A percentile compares a stretch with the other conserved stretches of the same genome.
These are phyloP conservation scores for Podaxis sp. DNA, from an alignment of 768 basidiomycete species.

Conservation along the genomic window DNA sequence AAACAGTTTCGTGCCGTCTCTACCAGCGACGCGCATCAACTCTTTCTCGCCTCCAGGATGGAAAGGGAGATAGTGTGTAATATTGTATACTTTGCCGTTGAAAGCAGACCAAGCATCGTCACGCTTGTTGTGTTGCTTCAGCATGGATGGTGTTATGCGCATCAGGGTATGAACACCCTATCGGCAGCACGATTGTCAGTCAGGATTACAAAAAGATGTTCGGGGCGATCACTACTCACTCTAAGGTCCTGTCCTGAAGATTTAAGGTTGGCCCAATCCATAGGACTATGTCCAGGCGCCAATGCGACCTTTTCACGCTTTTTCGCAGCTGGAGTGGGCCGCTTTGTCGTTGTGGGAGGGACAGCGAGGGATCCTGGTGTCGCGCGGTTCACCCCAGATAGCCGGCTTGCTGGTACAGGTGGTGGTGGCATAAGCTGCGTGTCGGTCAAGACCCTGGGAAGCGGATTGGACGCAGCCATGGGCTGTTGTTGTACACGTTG, in stretches of 20 bases:
- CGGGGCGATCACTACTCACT: slow-evolving; percentile 37
- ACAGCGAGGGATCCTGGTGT: slow-evolving; percentile 46
- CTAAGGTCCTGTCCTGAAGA: slow-evolving; percentile 76
- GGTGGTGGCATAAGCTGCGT: slow-evolving; percentile 56
- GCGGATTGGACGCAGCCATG: neutral
- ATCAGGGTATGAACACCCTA: slow-evolving; percentile 71
- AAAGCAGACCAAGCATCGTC: slow-evolving; percentile 94
- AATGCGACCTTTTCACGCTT: slow-evolving; percentile 81
- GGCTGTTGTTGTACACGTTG: slow-evolving; percentile 48
- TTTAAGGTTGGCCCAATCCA: slow-evolving; percentile 94
- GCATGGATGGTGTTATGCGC: slow-evolving; percentile 72
- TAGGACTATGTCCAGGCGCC: slow-evolving; percentile 84
- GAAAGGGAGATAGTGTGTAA: slow-evolving; percentile 86
- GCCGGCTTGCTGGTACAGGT: slow-evolving; percentile 41
- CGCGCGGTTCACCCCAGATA: slow-evolving; percentile 29
- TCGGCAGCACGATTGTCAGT: neutral
- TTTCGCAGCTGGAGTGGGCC: slow-evolving; percentile 51
- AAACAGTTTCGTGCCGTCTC: slow-evolving; percentile 94
- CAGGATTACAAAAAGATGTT: neutral
- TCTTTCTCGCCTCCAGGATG: slow-evolving; percentile 96
- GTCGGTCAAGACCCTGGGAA: slow-evolving; percentile 42
- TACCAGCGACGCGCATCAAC: slow-evolving; percentile 90
- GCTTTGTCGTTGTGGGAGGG: slow-evolving; percentile 63
- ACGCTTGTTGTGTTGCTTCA: slow-evolving; percentile 77
- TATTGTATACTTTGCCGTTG: slow-evolving; percentile 94